phyloP scores from a whole-genome alignment of 257 asterid genomes.

The Perilla frutescens region DNA sequence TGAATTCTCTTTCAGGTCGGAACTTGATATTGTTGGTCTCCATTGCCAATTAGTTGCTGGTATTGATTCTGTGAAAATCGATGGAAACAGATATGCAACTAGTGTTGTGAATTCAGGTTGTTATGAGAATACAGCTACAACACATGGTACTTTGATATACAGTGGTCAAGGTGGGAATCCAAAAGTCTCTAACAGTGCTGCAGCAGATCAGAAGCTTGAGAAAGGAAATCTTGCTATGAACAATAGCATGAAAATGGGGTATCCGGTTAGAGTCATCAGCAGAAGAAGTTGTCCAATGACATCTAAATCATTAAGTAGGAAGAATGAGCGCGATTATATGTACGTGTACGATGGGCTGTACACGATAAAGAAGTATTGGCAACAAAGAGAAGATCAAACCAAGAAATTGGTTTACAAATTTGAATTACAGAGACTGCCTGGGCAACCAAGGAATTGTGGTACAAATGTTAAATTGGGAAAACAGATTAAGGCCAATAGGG shows the following conservation, averaged over 20 bases:
- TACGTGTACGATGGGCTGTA: slow-evolving; percentile 78
- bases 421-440: slow-evolving; percentile 55
- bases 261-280: slow-evolving; percentile 70
- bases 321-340: slow-evolving; percentile 29
- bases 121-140: slow-evolving; percentile 47
- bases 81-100: slow-evolving; percentile 54
- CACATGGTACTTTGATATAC: slow-evolving; percentile 54
- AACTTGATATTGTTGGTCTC: slow-evolving; percentile 67
- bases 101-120: slow-evolving; percentile 75
- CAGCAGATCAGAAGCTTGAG: slow-evolving; percentile 67
- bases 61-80: slow-evolving; percentile 47
- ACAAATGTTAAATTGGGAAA: background rate
- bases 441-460: slow-evolving; percentile 48
- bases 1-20: slow-evolving; percentile 64
- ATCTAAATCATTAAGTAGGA: slow-evolving; percentile 24
- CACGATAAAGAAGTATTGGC: slow-evolving; percentile 47
- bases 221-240: slow-evolving; percentile 72
- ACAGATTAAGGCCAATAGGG: background rate
- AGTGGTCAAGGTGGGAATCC: slow-evolving; percentile 75
- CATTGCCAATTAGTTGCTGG: slow-evolving; percentile 56
- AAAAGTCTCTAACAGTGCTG: slow-evolving; percentile 31
- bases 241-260: slow-evolving; percentile 53
- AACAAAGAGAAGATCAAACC: slow-evolving; percentile 46
- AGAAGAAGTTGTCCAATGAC: slow-evolving; percentile 41
- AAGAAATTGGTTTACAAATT: slow-evolving; percentile 67